Base-by-base conservation (phyloP, 2,329 filamentous ascomycete genomes). In the Epichloe typhina region DNA sequence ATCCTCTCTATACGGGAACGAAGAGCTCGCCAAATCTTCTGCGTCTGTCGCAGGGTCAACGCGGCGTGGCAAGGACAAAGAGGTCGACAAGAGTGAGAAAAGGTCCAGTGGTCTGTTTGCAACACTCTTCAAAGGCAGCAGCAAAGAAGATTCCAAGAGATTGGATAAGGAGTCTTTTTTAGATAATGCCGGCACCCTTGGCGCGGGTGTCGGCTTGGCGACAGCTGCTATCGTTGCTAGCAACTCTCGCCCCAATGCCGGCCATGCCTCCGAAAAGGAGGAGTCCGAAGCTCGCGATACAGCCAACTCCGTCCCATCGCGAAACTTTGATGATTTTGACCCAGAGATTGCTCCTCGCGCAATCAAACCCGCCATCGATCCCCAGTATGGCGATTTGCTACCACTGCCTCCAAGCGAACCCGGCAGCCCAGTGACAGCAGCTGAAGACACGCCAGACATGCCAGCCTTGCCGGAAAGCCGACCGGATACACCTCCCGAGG, bases 161-260 rank as follows among this genome's bases (percentile, higher is more conserved):
- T 36, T 52, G 42, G 50, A 54, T 19, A 68, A 70, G 65, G 66
- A 74, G 69, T 79, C 79, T 83, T 83, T 82, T 82, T 82, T 83
- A 83, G 80, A 68, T 83, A 79, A 77, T 74, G 77, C 80, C 79
- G 79, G 71, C 75, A 83, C 74, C 75, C 72, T 76, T 79, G 79
- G 79, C 79, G 77, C 75, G 73, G 79, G 79, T 83, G 80, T 71
- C 79, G 80, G 80, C 76, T 64, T 76, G 67, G 73, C 71, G 70
- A 72, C 73, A 66, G 67, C 66, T 61, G 68, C 66, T 53, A 56
- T 67, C 56, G 62, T 66, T 60, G 64, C 67, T 59, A 62, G 66
- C 59, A 61, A 62, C 58, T 62, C 66, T 64, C 68, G 65, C 59
- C 64, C 67, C 51, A 69, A 74, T 62, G 73, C 72, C 71, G 66